Percentiles rank a stretch among this genome's conserved stretches.
phyloP scores from a whole-genome alignment of 352 stramenopile species.

The Phytopythium ostracodes region DNA sequence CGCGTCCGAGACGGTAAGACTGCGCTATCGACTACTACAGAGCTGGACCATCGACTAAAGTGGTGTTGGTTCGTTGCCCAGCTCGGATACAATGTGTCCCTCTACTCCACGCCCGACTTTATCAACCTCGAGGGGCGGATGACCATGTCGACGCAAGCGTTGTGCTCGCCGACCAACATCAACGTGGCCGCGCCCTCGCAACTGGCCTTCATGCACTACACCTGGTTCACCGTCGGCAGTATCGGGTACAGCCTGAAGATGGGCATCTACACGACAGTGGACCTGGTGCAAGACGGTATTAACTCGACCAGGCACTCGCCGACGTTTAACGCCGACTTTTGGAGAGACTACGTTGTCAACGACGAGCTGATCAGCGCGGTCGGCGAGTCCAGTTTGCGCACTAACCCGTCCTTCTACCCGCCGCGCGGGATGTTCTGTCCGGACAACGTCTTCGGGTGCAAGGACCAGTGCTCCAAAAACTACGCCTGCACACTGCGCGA shows the following conservation, averaged over 20 bases:
- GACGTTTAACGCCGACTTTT: conserved; percentile 33
- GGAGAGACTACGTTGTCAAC: conserved; percentile 26
- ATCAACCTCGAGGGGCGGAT: conserved; percentile 23
- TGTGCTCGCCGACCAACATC: conserved; percentile 30
- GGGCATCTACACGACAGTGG: conserved; percentile 35
- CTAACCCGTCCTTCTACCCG: conserved; percentile 18
- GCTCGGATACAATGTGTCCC: conserved; percentile 15
- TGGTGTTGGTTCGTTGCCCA: not conserved
- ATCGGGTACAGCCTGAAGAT: conserved; percentile 23
- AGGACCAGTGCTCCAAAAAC: conserved; percentile 31
- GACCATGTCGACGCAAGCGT: conserved; percentile 9
- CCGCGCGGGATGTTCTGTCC: conserved; percentile 13
- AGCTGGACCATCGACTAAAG: not conserved
- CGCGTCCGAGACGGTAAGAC: conserved; percentile 33
- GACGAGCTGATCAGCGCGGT: conserved; percentile 27
- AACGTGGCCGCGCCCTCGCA: conserved; percentile 28
- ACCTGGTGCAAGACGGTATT: conserved; percentile 21
- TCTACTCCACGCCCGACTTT: conserved; percentile 4
- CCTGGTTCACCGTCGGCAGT: conserved; percentile 12
- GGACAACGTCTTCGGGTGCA: conserved; percentile 29
- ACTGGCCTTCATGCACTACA: conserved; percentile 19
- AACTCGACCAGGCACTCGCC: conserved; percentile 11
- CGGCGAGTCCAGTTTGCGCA: conserved; percentile 3
- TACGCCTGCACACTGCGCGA: conserved; percentile 31
- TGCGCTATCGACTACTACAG: not conserved